Conservation (phyloP, 768 basidiomycete genomes). For the Russula olivacea region DNA sequence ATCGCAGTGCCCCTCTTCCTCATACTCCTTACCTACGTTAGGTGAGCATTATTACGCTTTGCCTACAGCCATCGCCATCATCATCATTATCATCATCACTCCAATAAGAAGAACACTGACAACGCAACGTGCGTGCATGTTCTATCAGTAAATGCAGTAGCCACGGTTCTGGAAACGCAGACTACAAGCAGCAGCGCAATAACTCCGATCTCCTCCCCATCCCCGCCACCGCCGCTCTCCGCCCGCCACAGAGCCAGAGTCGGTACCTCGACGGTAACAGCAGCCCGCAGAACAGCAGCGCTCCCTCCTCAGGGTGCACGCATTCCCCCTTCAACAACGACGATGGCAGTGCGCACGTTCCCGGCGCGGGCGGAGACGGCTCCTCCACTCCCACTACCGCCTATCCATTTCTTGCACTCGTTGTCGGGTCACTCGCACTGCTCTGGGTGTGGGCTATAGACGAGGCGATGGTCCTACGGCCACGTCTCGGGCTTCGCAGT, state of each 20-base stretch:
- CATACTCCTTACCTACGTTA: background rate
- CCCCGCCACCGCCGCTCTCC: background rate
- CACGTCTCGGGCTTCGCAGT: background rate
- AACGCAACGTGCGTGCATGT: background rate
- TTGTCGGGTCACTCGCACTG: background rate
- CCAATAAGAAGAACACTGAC: background rate
- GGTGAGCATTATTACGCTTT: background rate
- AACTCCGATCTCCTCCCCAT: background rate
- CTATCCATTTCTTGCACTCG: background rate
- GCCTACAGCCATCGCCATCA: background rate
- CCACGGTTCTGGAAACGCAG: background rate
- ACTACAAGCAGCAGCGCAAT: background rate
- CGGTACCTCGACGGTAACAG: background rate
- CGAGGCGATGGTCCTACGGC: background rate
- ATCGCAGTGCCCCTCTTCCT: background rate
- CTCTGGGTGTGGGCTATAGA: slow-evolving; percentile 15
- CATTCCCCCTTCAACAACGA: background rate
- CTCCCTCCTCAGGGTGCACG: background rate
- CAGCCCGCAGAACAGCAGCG: background rate
- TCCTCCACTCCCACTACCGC: background rate
- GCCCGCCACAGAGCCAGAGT: background rate
- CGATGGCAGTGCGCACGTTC: background rate
- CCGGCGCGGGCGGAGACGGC: background rate
- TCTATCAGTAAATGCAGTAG: background rate
- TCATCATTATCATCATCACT: background rate